Base-by-base conservation (phyloP, 495 filamentous ascomycete species). In the Daldinia grandis region DNA sequence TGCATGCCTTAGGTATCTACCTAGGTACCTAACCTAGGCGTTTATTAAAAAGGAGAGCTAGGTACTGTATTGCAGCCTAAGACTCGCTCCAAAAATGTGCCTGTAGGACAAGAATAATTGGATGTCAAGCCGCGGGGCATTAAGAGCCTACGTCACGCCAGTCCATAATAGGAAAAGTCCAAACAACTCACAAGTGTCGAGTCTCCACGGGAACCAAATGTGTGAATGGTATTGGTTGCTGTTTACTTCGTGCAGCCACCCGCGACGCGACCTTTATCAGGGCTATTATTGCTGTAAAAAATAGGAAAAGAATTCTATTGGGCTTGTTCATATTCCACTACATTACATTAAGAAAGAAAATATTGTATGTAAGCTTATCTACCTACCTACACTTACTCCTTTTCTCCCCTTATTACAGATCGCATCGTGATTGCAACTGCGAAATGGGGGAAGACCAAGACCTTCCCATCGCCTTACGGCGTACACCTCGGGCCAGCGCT, bases 381-480 rank as follows among this genome's bases (percentile, higher is more conserved):
- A n/a, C n/a, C n/a, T n/a, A n/a, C n/a, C n/a, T n/a, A 51, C 64
- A 40, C 53, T 53, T 37, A 12, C 50, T 50, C 50, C 33, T 51
- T 24, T 5, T 35, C 58, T 40, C 30, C 24, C 62, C 31, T 61
- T 73, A 14, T 40, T 51, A 25, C 47, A 49, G 17, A 40, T 37
- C 49, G 17, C 50, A 17, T 33, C 27, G 21, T 63, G 63, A 57
- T 30, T 30, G 40, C n/a, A 57, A 50, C 35, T 61, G 31, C 44
- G 40, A 67, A 35, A 76, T 76, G 73, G 53, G 38, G n/a, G 69
- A 69, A 10, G 58, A 64, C 25, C 62, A 66, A 57, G 72, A 75
- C 24, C 61, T 75, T 10, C 76, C 76, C 6, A 78, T 78, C 19
- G 75, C 76, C 15, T 71, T 77, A 35, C 75, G 76, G 33, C 76